Evolutionary conservation across 257 asterid species (phyloP).

Genomic region (Solanum pimpinellifolium): DNA sequence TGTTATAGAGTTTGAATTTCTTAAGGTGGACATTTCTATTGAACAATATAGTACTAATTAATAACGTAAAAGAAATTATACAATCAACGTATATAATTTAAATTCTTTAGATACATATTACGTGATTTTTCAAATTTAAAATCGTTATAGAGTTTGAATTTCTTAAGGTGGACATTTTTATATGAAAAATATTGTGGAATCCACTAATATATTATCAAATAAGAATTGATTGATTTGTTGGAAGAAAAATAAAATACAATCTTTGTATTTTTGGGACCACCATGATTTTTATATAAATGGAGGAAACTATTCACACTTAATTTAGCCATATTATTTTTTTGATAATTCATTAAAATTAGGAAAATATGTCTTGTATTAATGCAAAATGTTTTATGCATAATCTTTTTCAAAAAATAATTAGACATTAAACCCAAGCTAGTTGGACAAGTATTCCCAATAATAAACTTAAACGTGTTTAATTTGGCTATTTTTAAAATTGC

Average conservation of each 20-base stretch:
- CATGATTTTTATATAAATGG: neutral
- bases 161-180: neutral
- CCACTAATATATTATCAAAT: neutral
- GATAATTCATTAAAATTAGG: neutral
- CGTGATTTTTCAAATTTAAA: neutral
- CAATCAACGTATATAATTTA: neutral
- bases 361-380: neutral
- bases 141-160: neutral
- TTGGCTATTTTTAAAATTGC: neutral
- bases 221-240: neutral
- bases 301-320: neutral
- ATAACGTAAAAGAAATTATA: neutral
- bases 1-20: neutral
- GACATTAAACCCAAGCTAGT: neutral
- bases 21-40: neutral
- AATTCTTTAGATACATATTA: neutral
- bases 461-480: neutral
- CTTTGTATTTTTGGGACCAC: constrained; percentile 6
- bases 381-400: neutral
- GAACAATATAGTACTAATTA: neutral
- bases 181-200: constrained; percentile 3
- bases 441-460: neutral
- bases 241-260: neutral
- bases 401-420: neutral
- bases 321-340: neutral